These are phyloP conservation scores for Euryodendron excelsum DNA, from an alignment of 148 eudicot species.

Conservation along the genomic window DNA sequence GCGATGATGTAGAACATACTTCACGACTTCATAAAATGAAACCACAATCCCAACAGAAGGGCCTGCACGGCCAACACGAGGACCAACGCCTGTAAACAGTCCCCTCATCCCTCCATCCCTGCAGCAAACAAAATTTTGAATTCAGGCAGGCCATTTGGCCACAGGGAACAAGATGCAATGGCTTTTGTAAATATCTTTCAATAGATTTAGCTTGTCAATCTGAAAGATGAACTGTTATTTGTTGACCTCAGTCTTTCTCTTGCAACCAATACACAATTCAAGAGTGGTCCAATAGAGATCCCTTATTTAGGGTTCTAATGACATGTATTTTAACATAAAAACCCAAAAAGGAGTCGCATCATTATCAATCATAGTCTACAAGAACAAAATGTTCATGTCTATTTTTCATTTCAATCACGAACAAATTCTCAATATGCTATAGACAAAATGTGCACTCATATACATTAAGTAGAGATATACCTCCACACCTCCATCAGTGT, in stretches of 20 bases:
- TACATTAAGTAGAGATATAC: constrained; percentile 31
- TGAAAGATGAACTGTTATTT: neutral
- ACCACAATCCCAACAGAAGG: constrained; percentile 95
- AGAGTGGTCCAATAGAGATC: neutral
- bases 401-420: neutral
- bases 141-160: neutral
- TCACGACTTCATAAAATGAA: constrained; percentile 95
- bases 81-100: constrained; percentile 82
- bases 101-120: constrained; percentile 90
- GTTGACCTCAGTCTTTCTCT: neutral
- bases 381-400: neutral
- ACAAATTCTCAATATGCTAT: neutral
- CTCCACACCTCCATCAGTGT: constrained; percentile 88
- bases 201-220: neutral
- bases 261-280: neutral
- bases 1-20: constrained; percentile 56
- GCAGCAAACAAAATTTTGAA: constrained; percentile 7
- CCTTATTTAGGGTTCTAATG: neutral
- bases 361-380: neutral
- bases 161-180: neutral
- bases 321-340: neutral
- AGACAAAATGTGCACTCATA: neutral
- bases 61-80: constrained; percentile 94
- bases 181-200: neutral
- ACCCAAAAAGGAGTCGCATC: neutral